Evolutionary conservation across 257 asterid genomes (phyloP).

Genomic region (Phtheirospermum japonicum): DNA sequence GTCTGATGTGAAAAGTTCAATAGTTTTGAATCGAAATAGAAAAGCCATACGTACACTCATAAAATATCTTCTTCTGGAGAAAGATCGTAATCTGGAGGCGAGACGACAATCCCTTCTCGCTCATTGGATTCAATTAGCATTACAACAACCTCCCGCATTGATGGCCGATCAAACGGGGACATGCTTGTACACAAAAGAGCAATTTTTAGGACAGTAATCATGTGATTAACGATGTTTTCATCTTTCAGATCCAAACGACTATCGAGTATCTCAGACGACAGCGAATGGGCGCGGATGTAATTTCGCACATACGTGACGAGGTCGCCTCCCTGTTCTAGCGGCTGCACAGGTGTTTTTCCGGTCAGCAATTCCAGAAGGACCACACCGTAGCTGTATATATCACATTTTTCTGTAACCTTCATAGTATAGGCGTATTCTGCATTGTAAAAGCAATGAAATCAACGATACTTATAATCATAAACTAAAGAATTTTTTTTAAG

Average conservation of each 20-base stretch:
- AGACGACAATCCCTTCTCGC: conserved; percentile 48
- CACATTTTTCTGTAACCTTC: conserved; percentile 93
- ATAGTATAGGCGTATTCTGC: conserved; percentile 92
- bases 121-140: conserved; percentile 82
- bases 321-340: conserved; percentile 84
- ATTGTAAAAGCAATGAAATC: conserved; percentile 5
- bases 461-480: neutral
- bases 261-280: conserved; percentile 67
- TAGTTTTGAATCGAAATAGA: no score
- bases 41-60: conserved; percentile 33
- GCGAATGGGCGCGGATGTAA: conserved; percentile 50
- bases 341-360: conserved; percentile 87
- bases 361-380: conserved; percentile 84
- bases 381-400: conserved; percentile 84
- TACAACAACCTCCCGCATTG: conserved; percentile 79
- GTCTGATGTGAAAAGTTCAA: no score
- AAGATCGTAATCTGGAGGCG: conserved; percentile 48
- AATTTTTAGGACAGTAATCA: conserved; percentile 67
- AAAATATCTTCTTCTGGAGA: conserved; percentile 39
- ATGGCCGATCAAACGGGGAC: conserved; percentile 76
- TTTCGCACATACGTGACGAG: conserved; percentile 67
- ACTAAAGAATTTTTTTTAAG: no score
- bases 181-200: conserved; percentile 78
- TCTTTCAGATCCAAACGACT: conserved; percentile 54
- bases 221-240: conserved; percentile 51